Base-by-base conservation (phyloP, 257 asterid species). In the Plectranthus barbatus region DNA sequence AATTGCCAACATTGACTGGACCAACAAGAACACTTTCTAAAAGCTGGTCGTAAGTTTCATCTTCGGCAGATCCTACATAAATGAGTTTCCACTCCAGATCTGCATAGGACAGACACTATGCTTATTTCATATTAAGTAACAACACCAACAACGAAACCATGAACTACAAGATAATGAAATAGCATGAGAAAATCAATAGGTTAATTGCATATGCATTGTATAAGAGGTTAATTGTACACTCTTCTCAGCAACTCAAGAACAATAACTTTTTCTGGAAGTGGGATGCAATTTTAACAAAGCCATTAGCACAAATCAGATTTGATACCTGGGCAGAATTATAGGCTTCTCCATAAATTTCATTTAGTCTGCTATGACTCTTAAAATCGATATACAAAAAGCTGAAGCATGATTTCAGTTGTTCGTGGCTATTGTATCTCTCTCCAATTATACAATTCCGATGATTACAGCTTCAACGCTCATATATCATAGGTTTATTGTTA, bases 21-120 rank as follows among this genome's bases (percentile, higher is more conserved):
- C 99, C 99, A 55, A 93, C 99, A 69, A 93, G 88, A 70, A 90
- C 99, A 73, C 99, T 93, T 77, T 93, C 99, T 71, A 90, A 40
- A 47, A 93, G 94, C 64, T 93, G 99, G 79, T 93, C 99, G 56
- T 85, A 90, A 17, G 94, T 82, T 69, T 89, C 99, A 69, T 93
- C 99, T 78, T 93, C 99, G 29, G 99, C 99, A 21, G 99, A 93
- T 78, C 99, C 99, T 29, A 93, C 99, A 68, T 93, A 93, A 33
- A 84, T 82, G 68, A 93, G 96, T 70, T 93, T 93, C 99, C 99
- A 93, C 70, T 93, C 99, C 82, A 93, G 75, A 81, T 93, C 99
- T 93, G 94, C 78, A n/a, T n/a, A n/a, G n/a, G n/a, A n/a, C n/a
- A 26, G 42, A 26, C 8, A 37, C 8, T 51, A 39, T 23, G 69